These are phyloP conservation scores for Candida easanensis DNA, from an alignment of 805 yeast genomes.

Conservation along the genomic window DNA sequence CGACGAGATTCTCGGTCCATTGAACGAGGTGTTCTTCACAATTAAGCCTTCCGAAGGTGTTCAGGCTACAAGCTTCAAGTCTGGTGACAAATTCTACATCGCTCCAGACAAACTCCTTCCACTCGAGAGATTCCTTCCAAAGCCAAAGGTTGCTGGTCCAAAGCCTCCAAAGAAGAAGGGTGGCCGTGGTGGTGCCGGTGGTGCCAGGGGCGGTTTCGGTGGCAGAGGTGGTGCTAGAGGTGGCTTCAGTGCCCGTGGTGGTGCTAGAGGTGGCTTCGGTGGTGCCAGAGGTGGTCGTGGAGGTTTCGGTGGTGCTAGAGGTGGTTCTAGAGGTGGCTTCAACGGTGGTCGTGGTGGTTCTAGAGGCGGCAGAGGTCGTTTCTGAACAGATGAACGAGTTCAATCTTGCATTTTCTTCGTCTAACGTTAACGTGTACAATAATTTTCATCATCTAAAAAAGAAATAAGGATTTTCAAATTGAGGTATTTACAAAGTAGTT, in stretches of 20 bases:
- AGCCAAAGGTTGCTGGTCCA: constrained; percentile 86
- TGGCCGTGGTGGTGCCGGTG: constrained; percentile 52
- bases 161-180: constrained; percentile 72
- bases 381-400: background rate
- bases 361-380: constrained; percentile 20
- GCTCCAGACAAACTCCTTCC: constrained; percentile 95
- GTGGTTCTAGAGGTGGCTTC: constrained; percentile 26
- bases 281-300: constrained; percentile 36
- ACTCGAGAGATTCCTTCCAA: constrained; percentile 93
- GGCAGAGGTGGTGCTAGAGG: constrained; percentile 26
- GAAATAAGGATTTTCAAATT: background rate
- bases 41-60: constrained; percentile 96
- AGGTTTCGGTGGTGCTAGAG: constrained; percentile 28
- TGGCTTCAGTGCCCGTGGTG: constrained; percentile 46
- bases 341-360: constrained; percentile 29
- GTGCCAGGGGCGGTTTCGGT: constrained; percentile 38
- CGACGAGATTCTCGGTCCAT: constrained; percentile 96
- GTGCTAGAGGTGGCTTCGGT: constrained; percentile 35
- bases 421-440: constrained; percentile 16
- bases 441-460: constrained; percentile 2
- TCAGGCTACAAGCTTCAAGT: constrained; percentile 88
- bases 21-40: constrained; percentile 97
- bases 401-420: constrained; percentile 8
- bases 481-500: background rate
- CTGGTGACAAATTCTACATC: constrained; percentile 93